Evolutionary conservation across 108 stramenopile genomes (phyloP).

Genomic region (Nannochloropsis oceanica): DNA sequence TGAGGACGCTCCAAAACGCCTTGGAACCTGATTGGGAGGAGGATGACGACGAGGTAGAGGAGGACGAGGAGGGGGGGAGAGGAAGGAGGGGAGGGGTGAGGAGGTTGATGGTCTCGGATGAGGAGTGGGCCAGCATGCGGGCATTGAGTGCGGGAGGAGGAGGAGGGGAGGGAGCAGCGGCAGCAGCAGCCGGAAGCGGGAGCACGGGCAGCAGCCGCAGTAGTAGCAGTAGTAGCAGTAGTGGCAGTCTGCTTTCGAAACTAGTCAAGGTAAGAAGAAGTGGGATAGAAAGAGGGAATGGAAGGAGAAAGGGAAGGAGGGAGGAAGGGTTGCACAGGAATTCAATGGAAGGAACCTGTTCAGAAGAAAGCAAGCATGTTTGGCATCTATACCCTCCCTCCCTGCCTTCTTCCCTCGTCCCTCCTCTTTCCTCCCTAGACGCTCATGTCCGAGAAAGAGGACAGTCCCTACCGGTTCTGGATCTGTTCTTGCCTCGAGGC

Average conservation of each 20-base stretch:
- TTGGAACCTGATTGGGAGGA: slow-evolving; percentile 66
- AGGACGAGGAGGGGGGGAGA: neutral
- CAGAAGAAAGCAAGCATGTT: no score
- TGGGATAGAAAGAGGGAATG: neutral
- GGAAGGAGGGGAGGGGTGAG: neutral
- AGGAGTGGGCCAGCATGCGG: neutral
- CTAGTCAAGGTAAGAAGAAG: neutral
- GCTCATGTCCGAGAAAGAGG: slow-evolving; percentile 49
- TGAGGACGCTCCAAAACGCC: slow-evolving; percentile 67
- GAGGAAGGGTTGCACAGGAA: no score
- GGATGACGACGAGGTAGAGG: slow-evolving; percentile 33
- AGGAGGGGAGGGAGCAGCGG: neutral
- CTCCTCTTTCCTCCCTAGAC: slow-evolving; percentile 51
- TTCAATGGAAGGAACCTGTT: no score
- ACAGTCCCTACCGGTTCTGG: slow-evolving; percentile 73
- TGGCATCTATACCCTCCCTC: neutral
- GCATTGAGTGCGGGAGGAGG: neutral
- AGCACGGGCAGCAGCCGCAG: neutral
- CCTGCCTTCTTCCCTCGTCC: neutral
- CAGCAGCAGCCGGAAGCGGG: neutral
- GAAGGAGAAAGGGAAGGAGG: no score
- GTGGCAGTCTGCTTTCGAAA: no score
- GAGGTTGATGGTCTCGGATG: neutral
- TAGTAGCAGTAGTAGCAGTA: neutral
- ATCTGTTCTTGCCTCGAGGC: slow-evolving; percentile 67